Conservation (phyloP, 371 early-diverging fungal species). For the Batkoa obscura region DNA sequence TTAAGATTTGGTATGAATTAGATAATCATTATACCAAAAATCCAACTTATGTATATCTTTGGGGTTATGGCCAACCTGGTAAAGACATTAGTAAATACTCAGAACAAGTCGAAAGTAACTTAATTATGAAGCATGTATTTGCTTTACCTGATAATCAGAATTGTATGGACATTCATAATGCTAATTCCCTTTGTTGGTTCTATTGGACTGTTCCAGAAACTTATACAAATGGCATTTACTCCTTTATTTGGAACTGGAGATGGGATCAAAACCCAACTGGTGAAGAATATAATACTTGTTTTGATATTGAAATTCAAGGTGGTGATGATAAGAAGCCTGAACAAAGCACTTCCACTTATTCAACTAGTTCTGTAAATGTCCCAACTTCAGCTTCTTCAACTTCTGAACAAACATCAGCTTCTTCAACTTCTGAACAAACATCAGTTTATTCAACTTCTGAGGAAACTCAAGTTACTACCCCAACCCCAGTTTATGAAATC, state of each 20-base stretch:
- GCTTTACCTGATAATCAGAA: constrained; percentile 12
- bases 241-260: constrained; percentile 30
- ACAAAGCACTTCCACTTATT: no score
- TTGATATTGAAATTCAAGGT: constrained; percentile 18
- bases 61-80: constrained; percentile 15
- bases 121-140: constrained; percentile 11
- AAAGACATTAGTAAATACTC: constrained; percentile 13
- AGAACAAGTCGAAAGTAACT: constrained; percentile 11
- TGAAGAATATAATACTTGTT: constrained; percentile 32
- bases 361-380: no score
- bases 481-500: no score
- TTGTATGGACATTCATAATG: constrained; percentile 12
- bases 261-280: constrained; percentile 29
- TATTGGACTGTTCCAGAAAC: constrained; percentile 18
- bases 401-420: no score
- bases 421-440: no score
- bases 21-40: constrained; percentile 24
- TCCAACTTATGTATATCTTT: constrained; percentile 17
- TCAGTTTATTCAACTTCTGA: no score
- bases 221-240: constrained; percentile 17
- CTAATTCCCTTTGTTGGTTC: constrained; percentile 22
- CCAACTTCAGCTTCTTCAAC: no score
- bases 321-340: background rate
- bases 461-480: no score
- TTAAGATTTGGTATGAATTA: constrained; percentile 22